These are phyloP conservation scores for Fusarium beomiforme DNA, from an alignment of 2,329 filamentous ascomycete species.

Conservation along the genomic window DNA sequence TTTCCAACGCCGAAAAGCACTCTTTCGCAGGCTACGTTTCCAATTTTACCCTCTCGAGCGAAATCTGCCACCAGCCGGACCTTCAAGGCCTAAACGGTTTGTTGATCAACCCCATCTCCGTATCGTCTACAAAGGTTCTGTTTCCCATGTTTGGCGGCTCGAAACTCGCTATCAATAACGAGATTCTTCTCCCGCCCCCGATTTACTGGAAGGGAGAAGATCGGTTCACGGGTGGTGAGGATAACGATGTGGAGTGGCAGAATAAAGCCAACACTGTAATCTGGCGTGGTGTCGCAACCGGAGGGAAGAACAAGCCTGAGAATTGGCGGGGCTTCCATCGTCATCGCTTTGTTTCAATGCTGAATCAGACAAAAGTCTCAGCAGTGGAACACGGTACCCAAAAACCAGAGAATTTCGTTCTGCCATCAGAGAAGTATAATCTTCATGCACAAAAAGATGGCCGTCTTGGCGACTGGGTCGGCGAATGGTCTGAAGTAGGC, in stretches of 20 bases:
- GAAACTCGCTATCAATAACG: slow-evolving; percentile 75
- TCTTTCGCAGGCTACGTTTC: slow-evolving; percentile 66
- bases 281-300: slow-evolving; percentile 76
- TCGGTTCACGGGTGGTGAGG: slow-evolving; percentile 67
- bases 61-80: slow-evolving; percentile 73
- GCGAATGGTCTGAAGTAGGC: slow-evolving; percentile 59
- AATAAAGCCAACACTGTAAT: slow-evolving; percentile 64
- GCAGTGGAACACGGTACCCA: slow-evolving; percentile 57
- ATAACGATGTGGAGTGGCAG: slow-evolving; percentile 65
- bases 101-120: slow-evolving; percentile 68
- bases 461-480: slow-evolving; percentile 61
- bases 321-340: slow-evolving; percentile 81
- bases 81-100: slow-evolving; percentile 71
- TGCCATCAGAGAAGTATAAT: slow-evolving; percentile 60
- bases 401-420: slow-evolving; percentile 61
- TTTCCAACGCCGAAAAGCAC: slow-evolving; percentile 58
- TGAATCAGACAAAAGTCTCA: slow-evolving; percentile 70
- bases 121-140: slow-evolving; percentile 64
- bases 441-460: slow-evolving; percentile 57
- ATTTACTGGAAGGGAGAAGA: slow-evolving; percentile 75
- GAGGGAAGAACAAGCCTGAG: slow-evolving; percentile 65
- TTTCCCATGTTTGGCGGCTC: slow-evolving; percentile 76
- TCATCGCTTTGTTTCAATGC: slow-evolving; percentile 79
- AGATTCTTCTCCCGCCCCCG: slow-evolving; percentile 74
- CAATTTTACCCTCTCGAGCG: slow-evolving; percentile 69